Evolutionary conservation across 345 rosid species (phyloP), one percentile per base, ranked within the genome.

Genomic region (Theobroma cacao): DNA sequence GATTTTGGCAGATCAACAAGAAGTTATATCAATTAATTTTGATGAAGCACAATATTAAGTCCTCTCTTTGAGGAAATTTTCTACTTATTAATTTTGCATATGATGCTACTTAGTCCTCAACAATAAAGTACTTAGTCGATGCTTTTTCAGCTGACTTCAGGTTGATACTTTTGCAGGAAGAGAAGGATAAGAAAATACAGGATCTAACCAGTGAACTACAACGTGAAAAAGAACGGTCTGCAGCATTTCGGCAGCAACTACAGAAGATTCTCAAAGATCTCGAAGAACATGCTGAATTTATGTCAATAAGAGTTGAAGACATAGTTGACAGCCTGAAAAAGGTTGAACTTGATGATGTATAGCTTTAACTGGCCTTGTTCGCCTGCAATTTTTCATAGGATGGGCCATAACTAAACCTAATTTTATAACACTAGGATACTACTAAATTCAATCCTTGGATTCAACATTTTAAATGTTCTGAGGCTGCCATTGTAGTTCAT

Each of bases 181-280:
- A 86, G 75, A 84, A 84, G 52, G 84, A 80, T 69, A 78, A 70
- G 80, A 80, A 80, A 81, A 86, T 82, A 55, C 83, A 66, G 84
- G 84, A 82, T 70, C 65, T 86, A 55, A 77, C 36, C 38, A 53
- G 80, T 15, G 84, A 86, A 69, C 82, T 86, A 70, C 82, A 76
- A 65, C 63, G 1, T 6, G 85, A 82, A 80, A 82, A 72, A 78
- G 78, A 82, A 50, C 64, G 72, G 41, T 80, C 83, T 48, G 77
- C 84, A 22, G 80, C 55, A 38, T 26, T 82, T 74, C 84, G 45
- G 20, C 81, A 79, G 30, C 86, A 86, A 53, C 75, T 86, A 70
- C 41, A 2, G 50, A 53, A 63, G 75, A 56, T 84, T 69, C 80
- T 76, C 34, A 79, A 82, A 60, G 87, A 82, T 78, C 74, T 86